Conservation (phyloP, 257 asterid genomes). For the Forsythia viridissima region DNA sequence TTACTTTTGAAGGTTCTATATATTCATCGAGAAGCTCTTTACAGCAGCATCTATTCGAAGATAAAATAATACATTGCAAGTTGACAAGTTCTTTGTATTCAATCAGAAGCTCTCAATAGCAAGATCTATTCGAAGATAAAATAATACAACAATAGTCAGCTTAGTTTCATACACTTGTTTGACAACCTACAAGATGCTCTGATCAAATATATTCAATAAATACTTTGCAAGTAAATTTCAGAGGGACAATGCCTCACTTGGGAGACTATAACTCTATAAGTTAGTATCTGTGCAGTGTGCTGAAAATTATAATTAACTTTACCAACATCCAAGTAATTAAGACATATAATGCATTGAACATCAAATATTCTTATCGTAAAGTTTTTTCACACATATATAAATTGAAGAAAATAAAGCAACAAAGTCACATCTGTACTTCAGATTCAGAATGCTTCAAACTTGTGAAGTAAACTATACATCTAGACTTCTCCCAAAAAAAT, state of each 20-base stretch:
- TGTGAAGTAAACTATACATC: not conserved
- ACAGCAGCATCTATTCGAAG: not conserved
- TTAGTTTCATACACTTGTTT: not conserved
- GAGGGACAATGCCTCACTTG: not conserved
- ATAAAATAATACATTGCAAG: not conserved
- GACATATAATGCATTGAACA: not conserved
- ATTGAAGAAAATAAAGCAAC: not conserved
- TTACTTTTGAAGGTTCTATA: not conserved
- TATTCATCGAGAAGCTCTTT: not conserved
- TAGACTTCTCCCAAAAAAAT: not conserved
- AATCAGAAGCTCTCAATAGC: not conserved
- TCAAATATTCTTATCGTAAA: not conserved
- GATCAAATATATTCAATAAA: not conserved
- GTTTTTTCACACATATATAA: not conserved
- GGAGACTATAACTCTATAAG: not conserved
- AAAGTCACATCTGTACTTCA: not conserved
- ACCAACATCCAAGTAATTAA: not conserved
- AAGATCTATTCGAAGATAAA: not conserved
- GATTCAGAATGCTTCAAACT: not conserved
- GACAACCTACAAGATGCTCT: not conserved
- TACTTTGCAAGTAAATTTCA: not conserved
- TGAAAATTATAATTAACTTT: not conserved
- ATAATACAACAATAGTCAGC: not conserved
- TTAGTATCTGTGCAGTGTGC: not conserved
- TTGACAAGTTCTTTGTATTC: not conserved